Base-by-base conservation (phyloP, 352 stramenopile species). In the Phytophthora syringae region DNA sequence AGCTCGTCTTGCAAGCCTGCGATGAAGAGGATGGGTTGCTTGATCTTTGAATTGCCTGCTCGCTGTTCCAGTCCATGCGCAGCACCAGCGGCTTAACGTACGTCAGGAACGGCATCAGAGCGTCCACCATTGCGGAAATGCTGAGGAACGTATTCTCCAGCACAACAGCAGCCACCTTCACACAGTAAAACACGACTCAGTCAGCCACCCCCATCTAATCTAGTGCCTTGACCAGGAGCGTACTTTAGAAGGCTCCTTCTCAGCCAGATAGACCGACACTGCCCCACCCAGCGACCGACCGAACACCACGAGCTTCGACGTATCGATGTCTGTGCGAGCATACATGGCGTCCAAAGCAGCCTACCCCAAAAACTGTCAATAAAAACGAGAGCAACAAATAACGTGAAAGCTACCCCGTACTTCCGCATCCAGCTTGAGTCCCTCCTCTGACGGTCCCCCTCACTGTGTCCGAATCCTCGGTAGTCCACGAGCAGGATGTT, bases 401-500 rank as follows among this genome's bases (percentile, higher is more conserved):
- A 32, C 9, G 5, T 9, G 9, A 21, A 30, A 13, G 7, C 7
- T 5, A 3, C 4, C 32, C 52, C 60, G 11, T 52, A 90, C 86
- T 67, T 98, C 86, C 1, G 91, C 93, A 81, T 99, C 95, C 13
- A 97, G 48, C 70, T 97, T 96, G 7, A 99, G 54, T 1, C 95
- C 95, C n/a, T 72, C 53, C 70, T 99, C 95, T 6, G 64, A 94
- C 6, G 92, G 21, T 79, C 73, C 32, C 92, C 85, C 39, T 97
- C 89, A 44, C 85, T 97, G 64, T 98, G 86, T 10, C 95, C 95
- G 54, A 97, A 99, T 27, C 94, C 95, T 25, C 95, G 80, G 70
- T 99, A 99, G 70, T 99, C 95, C 12, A 99, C 92, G 12, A 98
- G 79, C 27, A 98, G 61, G 45, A 99, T 71, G 58, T 99, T 98